Base-by-base conservation (phyloP, 495 filamentous ascomycete genomes). In the Hypoxylon fragiforme region DNA sequence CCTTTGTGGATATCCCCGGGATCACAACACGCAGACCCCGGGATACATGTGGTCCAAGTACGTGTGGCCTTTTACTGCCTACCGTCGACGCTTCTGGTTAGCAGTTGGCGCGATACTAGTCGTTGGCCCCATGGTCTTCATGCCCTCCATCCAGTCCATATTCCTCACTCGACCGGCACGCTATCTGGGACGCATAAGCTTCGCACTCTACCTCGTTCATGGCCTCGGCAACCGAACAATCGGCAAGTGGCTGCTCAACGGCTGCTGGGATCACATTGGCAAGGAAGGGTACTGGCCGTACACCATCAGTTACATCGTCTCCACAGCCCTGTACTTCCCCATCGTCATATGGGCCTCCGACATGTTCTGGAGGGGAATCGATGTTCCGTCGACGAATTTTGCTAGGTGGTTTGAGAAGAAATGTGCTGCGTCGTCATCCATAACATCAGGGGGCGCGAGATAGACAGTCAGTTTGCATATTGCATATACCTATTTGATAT, bases 171-270 rank as follows among this genome's bases (percentile, higher is more conserved):
- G 70, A 1, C 55, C 79, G 1, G 77, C 78, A 7, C 78, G 78
- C 43, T 84, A 83, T 50, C 72, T 84, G 7, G 81, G 79, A 37
- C 74, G 77, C 37, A 80, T 84, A 42, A 81, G 78, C 9, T 84
- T 74, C 52, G 73, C 78, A 4, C 79, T 84, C 31, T 84, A 84
- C 36, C 73, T 84, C 28, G 76, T 82, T 9, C 81, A 84, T 40
- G 79, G 78, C 1, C 77, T 78, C 2, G 76, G 82, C 16, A 71
- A 81, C 1, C 73, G 79, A 36, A 76, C 73, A 1, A 58, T 83
- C 24, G 78, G 79, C 31, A 79, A 81, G 60, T 70, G 73, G 1
- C 55, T 81, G 44, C 75, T 83, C 68, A 70, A 75, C n/a, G 69
- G 62, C 35, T 77, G 79, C 45, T 83, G 80, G 79, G 55, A 50